phyloP scores from a whole-genome alignment of 2,329 filamentous ascomycete species.

The Fusarium sublunatum region DNA sequence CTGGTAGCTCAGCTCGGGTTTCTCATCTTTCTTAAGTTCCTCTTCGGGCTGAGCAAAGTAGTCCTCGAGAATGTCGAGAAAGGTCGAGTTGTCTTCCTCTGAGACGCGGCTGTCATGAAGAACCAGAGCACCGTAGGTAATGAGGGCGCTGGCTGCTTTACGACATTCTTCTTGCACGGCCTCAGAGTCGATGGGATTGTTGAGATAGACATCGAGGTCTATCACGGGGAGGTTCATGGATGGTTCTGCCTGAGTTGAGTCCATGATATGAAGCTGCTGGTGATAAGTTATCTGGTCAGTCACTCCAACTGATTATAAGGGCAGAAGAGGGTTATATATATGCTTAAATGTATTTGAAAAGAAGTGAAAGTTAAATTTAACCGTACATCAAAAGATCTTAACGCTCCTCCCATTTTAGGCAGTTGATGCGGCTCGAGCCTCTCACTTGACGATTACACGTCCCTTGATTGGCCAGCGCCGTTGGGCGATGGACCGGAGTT shows the following conservation, averaged over 20 bases:
- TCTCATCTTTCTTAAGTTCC: slow-evolving; percentile 62
- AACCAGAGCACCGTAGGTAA: slow-evolving; percentile 69
- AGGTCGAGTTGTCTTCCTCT: slow-evolving; percentile 65
- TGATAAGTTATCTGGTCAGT: background rate
- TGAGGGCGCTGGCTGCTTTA: slow-evolving; percentile 66
- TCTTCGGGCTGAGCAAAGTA: slow-evolving; percentile 69
- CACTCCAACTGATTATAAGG: background rate
- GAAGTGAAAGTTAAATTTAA: background rate
- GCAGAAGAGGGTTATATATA: slow-evolving; percentile 1
- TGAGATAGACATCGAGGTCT: slow-evolving; percentile 68
- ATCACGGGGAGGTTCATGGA: slow-evolving; percentile 69
- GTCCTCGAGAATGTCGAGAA: slow-evolving; percentile 72
- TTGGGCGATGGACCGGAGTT: slow-evolving; percentile 27
- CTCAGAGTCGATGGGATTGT: slow-evolving; percentile 55
- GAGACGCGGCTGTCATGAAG: slow-evolving; percentile 70
- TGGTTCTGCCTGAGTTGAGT: slow-evolving; percentile 42
- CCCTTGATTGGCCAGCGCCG: slow-evolving; percentile 28
- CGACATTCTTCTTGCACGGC: slow-evolving; percentile 63
- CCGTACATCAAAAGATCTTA: slow-evolving; percentile 17
- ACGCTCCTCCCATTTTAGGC: slow-evolving; percentile 29
- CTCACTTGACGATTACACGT: slow-evolving; percentile 25
- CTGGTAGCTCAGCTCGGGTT: slow-evolving; percentile 69
- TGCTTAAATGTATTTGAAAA: background rate
- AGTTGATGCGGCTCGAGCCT: slow-evolving; percentile 35
- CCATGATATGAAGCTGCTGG: slow-evolving; percentile 29